Conservation (phyloP, 148 eudicot genomes). For the Arctostaphylos glauca region DNA sequence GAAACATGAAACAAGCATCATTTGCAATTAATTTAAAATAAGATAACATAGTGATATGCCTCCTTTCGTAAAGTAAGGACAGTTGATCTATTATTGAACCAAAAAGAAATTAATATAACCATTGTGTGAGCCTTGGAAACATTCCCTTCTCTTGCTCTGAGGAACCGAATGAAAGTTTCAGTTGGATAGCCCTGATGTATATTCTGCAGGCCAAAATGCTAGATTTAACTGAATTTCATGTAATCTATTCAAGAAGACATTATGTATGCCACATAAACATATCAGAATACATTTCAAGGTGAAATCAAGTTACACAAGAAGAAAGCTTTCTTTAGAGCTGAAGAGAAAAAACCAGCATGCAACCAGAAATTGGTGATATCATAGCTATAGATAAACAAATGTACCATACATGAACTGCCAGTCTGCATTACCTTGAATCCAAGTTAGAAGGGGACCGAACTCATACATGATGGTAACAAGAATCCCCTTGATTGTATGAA, state of each 20-base stretch:
- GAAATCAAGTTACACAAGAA: not conserved
- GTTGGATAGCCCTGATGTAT: constrained; percentile 61
- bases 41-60: not conserved
- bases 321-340: constrained; percentile 1
- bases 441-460: not conserved
- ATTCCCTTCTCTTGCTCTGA: constrained; percentile 66
- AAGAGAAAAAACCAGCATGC: not conserved
- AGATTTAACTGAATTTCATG: constrained; percentile 9
- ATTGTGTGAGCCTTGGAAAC: constrained; percentile 53
- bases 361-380: not conserved
- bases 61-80: not conserved
- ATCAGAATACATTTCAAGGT: not conserved
- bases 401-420: not conserved
- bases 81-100: not conserved
- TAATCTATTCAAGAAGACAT: not conserved
- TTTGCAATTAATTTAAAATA: not conserved
- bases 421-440: not conserved
- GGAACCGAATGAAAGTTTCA: constrained; percentile 51
- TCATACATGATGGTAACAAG: not conserved
- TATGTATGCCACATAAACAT: not conserved
- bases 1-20: constrained; percentile 25
- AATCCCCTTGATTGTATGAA: not conserved
- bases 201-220: constrained; percentile 36
- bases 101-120: constrained; percentile 30
- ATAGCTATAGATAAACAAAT: not conserved